phyloP scores from a whole-genome alignment of 2,329 filamentous ascomycete species.

The Colletotrichum cereale region DNA sequence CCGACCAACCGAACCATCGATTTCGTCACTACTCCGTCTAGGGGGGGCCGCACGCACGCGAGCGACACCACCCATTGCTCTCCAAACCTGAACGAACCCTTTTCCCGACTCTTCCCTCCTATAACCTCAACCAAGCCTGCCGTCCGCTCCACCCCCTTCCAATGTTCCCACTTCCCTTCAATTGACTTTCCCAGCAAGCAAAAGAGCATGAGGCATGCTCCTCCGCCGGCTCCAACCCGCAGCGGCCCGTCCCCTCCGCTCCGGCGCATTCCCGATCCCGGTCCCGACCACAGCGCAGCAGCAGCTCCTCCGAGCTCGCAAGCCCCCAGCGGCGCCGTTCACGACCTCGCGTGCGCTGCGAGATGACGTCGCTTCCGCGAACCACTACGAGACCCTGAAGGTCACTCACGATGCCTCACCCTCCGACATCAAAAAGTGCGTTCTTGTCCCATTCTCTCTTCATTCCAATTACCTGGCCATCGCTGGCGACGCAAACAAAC shows the following conservation, averaged over 20 bases:
- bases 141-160: background rate
- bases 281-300: slow-evolving; percentile 3
- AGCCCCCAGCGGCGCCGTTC: slow-evolving; percentile 41
- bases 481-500: background rate
- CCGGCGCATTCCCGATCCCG: slow-evolving; percentile 17
- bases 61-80: background rate
- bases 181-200: background rate
- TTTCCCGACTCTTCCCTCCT: background rate
- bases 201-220: slow-evolving; percentile 72
- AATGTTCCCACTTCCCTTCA: background rate
- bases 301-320: slow-evolving; percentile 12
- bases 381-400: slow-evolving; percentile 86
- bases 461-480: background rate
- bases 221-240: slow-evolving; percentile 53
- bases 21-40: slow-evolving; percentile 29
- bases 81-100: background rate
- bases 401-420: slow-evolving; percentile 77
- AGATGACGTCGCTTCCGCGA: slow-evolving; percentile 56
- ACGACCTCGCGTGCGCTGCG: slow-evolving; percentile 47
- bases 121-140: background rate
- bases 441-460: background rate
- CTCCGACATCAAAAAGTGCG: slow-evolving; percentile 86
- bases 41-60: slow-evolving; percentile 7
- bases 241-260: slow-evolving; percentile 45
- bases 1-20: slow-evolving; percentile 44